Evolutionary conservation across 148 eudicot species (phyloP).

Genomic region (Salicornia ramosissima): DNA sequence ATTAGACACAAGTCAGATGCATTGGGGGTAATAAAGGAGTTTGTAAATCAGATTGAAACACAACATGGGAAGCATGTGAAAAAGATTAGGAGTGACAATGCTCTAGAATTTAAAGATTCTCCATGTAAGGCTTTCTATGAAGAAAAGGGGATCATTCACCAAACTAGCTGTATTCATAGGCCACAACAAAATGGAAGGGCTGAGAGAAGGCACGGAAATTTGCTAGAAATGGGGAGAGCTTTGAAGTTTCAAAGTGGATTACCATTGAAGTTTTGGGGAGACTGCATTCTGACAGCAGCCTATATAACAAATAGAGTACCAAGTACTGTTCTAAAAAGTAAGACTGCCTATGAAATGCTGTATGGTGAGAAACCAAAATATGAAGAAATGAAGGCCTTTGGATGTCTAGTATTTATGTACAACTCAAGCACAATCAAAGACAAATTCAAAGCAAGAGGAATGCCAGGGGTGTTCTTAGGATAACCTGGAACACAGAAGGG

Average conservation of each 20-base stretch:
- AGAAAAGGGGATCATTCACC: neutral
- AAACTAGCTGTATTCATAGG: neutral
- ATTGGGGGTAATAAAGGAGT: neutral
- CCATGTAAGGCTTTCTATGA: neutral
- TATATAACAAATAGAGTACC: neutral
- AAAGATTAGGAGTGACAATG: neutral
- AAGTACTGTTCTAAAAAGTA: neutral
- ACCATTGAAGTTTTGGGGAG: neutral
- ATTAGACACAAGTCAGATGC: neutral
- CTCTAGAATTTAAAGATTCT: neutral
- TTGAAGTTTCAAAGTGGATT: neutral
- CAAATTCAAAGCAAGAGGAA: too few species aligned
- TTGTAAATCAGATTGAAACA: neutral
- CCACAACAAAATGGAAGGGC: neutral
- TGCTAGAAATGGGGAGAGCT: neutral
- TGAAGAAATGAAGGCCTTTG: too few species aligned
- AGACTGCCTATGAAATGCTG: neutral
- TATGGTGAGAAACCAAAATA: neutral
- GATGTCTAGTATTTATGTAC: too few species aligned
- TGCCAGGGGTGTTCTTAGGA: too few species aligned
- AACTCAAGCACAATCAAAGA: too few species aligned
- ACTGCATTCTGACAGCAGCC: neutral
- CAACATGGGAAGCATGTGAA: neutral
- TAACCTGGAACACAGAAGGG: too few species aligned
- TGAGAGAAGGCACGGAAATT: neutral